Conservation (phyloP, 2,329 filamentous ascomycete genomes). For the Pezicula carpinea region DNA sequence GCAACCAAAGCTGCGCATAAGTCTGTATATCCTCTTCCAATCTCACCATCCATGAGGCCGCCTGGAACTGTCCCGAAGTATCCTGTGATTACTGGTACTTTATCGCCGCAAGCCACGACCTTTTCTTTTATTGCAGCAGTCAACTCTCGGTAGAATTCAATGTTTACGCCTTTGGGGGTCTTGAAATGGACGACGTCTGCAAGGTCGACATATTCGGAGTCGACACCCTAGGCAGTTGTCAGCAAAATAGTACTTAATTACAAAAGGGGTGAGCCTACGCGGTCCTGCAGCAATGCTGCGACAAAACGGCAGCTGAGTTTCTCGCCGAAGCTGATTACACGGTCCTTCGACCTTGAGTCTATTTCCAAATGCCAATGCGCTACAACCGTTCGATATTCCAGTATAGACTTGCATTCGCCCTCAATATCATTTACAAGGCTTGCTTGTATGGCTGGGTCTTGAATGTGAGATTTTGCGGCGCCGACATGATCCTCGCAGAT, state of each 20-base stretch:
- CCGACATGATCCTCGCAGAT: conserved; percentile 79
- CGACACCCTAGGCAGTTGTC: conserved; percentile 52
- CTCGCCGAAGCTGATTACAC: conserved; percentile 92
- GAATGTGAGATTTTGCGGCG: conserved; percentile 62
- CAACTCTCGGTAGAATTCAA: conserved; percentile 65
- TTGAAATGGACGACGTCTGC: conserved; percentile 74
- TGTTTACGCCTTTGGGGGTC: conserved; percentile 53
- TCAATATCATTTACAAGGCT: conserved; percentile 64
- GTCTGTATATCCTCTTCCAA: conserved; percentile 95
- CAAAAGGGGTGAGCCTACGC: conserved; percentile 33
- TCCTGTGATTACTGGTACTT: conserved; percentile 78
- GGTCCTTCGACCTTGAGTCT: conserved; percentile 73
- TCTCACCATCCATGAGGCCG: conserved; percentile 79
- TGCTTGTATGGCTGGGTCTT: conserved; percentile 49
- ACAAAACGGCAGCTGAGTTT: conserved; percentile 93
- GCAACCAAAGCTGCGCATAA: conserved; percentile 89
- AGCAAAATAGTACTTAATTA: background rate
- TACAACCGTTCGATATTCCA: conserved; percentile 65
- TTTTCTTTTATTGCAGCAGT: conserved; percentile 57
- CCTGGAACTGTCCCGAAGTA: conserved; percentile 94
- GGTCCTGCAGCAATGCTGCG: conserved; percentile 76
- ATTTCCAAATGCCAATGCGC: conserved; percentile 69
- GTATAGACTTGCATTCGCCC: conserved; percentile 73
- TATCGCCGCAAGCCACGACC: conserved; percentile 58
- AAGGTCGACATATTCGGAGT: conserved; percentile 86